phyloP scores from a whole-genome alignment of 139 green algal species.

The Tetraselmis chui region DNA sequence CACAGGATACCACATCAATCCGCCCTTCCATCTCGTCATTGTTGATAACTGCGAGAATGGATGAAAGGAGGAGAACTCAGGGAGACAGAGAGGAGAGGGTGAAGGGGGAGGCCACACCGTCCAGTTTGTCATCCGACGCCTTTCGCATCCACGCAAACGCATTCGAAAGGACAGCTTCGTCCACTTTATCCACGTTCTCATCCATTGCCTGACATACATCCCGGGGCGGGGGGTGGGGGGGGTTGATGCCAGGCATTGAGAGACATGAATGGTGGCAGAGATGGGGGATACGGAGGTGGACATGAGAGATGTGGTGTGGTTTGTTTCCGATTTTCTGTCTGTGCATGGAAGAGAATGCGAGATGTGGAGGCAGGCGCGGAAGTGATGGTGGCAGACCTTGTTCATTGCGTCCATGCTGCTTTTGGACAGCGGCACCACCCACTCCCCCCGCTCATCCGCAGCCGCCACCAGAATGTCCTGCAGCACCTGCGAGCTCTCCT shows the following conservation, averaged over 20 bases:
- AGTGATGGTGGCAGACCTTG: slow-evolving; percentile 5
- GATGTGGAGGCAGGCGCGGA: neutral
- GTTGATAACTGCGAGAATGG: too few relatives aligned
- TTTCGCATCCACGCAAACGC: slow-evolving; percentile 88
- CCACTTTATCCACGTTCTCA: slow-evolving; percentile 28
- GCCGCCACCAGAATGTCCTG: slow-evolving; percentile 71
- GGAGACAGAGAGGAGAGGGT: neutral
- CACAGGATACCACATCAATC: too few relatives aligned
- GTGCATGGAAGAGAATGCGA: too few relatives aligned
- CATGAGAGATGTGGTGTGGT: neutral
- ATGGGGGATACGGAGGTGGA: too few relatives aligned
- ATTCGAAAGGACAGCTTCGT: slow-evolving; percentile 82
- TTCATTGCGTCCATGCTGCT: slow-evolving; percentile 50
- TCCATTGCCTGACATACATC: slow-evolving; percentile 24
- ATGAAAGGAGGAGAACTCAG: too few relatives aligned
- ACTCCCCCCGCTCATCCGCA: slow-evolving; percentile 75
- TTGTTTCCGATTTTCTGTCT: too few relatives aligned
- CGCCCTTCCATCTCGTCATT: too few relatives aligned
- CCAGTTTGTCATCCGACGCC: slow-evolving; percentile 59
- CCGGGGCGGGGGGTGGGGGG: neutral
- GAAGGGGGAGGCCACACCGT: slow-evolving; percentile 24
- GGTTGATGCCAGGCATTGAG: neutral
- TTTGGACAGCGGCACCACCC: slow-evolving; percentile 68
- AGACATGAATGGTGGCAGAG: neutral
- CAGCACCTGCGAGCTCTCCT: slow-evolving; percentile 12